Evolutionary conservation across 2,329 filamentous ascomycete species (phyloP).

Genomic region (Nothophoma quercina): DNA sequence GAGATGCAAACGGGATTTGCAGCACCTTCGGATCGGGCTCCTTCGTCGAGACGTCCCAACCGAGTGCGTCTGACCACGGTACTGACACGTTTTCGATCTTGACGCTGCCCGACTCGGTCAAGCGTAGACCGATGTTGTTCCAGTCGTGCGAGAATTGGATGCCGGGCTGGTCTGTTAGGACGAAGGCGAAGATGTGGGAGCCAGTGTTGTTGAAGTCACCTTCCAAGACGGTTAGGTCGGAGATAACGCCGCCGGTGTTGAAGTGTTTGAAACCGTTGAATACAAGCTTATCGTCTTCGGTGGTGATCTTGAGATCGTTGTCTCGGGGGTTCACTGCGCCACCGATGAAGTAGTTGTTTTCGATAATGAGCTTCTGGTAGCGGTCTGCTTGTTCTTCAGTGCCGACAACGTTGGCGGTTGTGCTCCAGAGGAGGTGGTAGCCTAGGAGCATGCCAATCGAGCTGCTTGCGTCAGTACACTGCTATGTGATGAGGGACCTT

Average conservation of each 20-base stretch:
- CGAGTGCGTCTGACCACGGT: conserved; percentile 68
- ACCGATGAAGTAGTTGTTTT: conserved; percentile 71
- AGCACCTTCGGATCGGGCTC: conserved; percentile 60
- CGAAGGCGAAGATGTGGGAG: conserved; percentile 69
- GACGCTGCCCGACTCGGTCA: conserved; percentile 70
- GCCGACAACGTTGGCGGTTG: conserved; percentile 67
- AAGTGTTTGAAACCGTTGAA: conserved; percentile 72
- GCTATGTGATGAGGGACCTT: background rate
- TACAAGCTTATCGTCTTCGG: conserved; percentile 62
- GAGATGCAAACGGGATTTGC: conserved; percentile 61
- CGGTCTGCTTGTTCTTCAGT: conserved; percentile 66
- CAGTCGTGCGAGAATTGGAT: conserved; percentile 68
- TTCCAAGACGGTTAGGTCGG: conserved; percentile 71
- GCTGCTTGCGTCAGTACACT: conserved; percentile 15
- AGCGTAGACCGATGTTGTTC: conserved; percentile 69
- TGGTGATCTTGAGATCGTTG: conserved; percentile 65
- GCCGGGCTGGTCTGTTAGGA: conserved; percentile 64
- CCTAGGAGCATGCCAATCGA: conserved; percentile 71
- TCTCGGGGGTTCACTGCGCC: conserved; percentile 72
- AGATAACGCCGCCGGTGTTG: conserved; percentile 72
- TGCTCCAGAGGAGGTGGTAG: conserved; percentile 71
- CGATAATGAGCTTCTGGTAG: conserved; percentile 63
- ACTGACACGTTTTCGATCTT: conserved; percentile 65
- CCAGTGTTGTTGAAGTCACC: conserved; percentile 66
- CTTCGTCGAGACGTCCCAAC: conserved; percentile 63